Evolutionary conservation across 352 stramenopile species (phyloP), one percentile per base, ranked within the genome.

Genomic region (Phytopythium ostracodes): DNA sequence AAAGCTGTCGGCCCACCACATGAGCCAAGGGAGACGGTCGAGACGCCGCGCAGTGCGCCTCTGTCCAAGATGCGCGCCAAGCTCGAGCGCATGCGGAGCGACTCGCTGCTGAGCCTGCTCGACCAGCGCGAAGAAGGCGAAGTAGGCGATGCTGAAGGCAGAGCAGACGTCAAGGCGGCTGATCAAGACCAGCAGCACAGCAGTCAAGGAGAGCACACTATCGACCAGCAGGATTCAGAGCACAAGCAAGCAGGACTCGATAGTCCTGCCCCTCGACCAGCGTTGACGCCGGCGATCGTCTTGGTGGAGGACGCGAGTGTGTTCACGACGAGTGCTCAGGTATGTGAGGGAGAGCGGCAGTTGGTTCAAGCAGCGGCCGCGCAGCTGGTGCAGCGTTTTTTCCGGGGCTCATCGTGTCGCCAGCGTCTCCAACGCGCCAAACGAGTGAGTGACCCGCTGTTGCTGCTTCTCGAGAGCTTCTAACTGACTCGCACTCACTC

Each of bases 21-120:
- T 22, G n/a, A n/a, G n/a, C n/a, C 5, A 56, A 42, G 38, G 10
- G 35, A 36, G 17, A 11, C 4, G 17, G 53, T 46, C 14, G 36
- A 50, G 35, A 59, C 53, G 22, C 53, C 53, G 2, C 53, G 53
- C 10, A 59, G 31, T 20, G 53, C 53, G 11, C 50, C 53, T 1
- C 8, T 59, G 31, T 59, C 35, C 36, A 79, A 79, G 63, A 50
- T 76, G 4, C 71, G 71, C 2, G 65, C 71, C 52, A 61, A 62
- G 58, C 62, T 79, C 12, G 65, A 79, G 56, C 62, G 71, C 51
- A 66, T 60, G n/a, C 64, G 71, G 57, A 61, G 60, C 22, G 68
- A 75, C 50, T 75, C 67, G 10, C 27, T 47, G 56, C 58, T 60
- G 4, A 67, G 47, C 56, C 22, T 71, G 12, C 49, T 62, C 1